A percentile compares a stretch with the other conserved stretches of the same genome.
phyloP scores from a whole-genome alignment of 352 stramenopile species.

The Stephanocyclus meneghinianus region DNA sequence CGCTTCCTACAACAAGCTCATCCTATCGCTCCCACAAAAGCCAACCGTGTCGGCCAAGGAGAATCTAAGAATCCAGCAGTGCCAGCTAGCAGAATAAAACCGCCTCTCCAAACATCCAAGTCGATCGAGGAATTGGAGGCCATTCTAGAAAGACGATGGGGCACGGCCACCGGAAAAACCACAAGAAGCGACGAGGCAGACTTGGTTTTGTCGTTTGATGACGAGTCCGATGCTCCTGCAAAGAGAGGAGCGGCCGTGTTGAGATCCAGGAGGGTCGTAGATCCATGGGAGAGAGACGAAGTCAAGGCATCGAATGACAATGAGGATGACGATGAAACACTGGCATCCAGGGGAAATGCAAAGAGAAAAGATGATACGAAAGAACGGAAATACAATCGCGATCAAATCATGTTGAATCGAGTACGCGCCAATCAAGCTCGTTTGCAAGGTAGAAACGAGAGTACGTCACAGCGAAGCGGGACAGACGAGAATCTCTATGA shows the following conservation, averaged over 20 bases:
- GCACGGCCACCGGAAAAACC: constrained; percentile 37
- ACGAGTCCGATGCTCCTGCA: background rate
- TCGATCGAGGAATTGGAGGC: constrained; percentile 77
- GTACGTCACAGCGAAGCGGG: background rate
- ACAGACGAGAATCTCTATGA: background rate
- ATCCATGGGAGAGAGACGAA: constrained; percentile 67
- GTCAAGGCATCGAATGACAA: background rate
- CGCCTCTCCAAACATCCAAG: constrained; percentile 39
- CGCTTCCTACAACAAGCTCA: constrained; percentile 42
- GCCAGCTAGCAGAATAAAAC: constrained; percentile 4
- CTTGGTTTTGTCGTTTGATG: constrained; percentile 24
- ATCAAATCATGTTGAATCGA: constrained; percentile 39
- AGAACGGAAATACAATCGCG: background rate
- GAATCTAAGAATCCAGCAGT: background rate
- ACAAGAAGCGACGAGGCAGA: constrained; percentile 12
- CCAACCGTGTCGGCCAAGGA: background rate
- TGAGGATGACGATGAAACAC: background rate
- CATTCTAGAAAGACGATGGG: constrained; percentile 64
- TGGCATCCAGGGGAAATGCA: background rate
- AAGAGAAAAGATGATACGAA: background rate
- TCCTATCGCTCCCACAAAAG: constrained; percentile 7
- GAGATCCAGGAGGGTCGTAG: constrained; percentile 40
- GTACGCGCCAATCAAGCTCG: constrained; percentile 49
- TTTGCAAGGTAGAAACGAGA: constrained; percentile 20
- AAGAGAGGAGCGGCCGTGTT: constrained; percentile 1